Base-by-base conservation (phyloP, 2,329 filamentous ascomycete species). In the Hymenoscyphus infarciens region DNA sequence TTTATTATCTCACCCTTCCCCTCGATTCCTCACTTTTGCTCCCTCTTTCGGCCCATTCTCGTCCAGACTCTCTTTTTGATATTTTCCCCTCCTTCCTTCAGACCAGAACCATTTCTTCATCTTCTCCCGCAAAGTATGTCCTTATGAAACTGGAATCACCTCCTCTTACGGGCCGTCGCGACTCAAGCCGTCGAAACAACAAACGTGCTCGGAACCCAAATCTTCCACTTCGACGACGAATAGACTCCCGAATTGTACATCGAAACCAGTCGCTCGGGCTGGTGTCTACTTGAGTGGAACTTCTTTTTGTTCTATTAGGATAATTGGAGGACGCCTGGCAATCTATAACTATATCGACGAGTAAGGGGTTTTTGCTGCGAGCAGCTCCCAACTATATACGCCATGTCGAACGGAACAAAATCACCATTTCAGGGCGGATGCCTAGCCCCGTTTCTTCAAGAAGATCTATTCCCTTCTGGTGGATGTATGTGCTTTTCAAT, bases 391-490 rank as follows among this genome's bases (percentile, higher is more conserved):
- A 35, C 42, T 49, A 22, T 49, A 22, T 22, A 42, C 57, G 39
- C 54, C n/a, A 64, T 65, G 64, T 25, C 59, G 7, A 55, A 60
- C 19, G 68, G 67, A 56, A 57, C 60, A 31, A 65, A 67, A 25
- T 61, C 15, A 56, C 29, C 61, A 29, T 38, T 60, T 5, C 66
- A 63, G 55, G 86, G 83, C 66, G 71, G 77, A 19, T 96, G 91
- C 75, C 83, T 85, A 16, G 68, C 81, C 59, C 91, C 91, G 5
- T 94, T 95, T 72, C 81, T 87, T 66, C 85, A 90, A 73, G 81
- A 82, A 63, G 76, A 77, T 33, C 75, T 82, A 63, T 96, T 88
- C 71, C 83, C 75, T 27, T 77, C 74, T 54, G 84, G 83, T 71
- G 90, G 90, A 76, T 91, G 90, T 93, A 84, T 75, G 85, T 70